Percentiles rank a stretch among this genome's conserved stretches.
Conservation (phyloP, 371 early-diverging fungal genomes). For the Rhizopus delemar region DNA sequence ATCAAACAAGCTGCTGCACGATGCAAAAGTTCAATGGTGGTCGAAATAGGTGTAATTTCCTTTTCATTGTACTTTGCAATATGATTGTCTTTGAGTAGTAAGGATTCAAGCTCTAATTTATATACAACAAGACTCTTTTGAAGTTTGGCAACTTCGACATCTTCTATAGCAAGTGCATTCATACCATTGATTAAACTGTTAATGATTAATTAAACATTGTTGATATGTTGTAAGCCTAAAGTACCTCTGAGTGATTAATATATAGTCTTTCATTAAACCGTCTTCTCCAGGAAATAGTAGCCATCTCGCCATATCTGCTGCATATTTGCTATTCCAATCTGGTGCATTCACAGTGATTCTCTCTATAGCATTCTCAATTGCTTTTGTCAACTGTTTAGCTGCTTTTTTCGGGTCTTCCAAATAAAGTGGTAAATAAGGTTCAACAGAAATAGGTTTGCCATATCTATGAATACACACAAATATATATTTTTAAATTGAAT, state of each 20-base stretch:
- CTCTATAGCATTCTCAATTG: slow-evolving; percentile 38
- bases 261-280: slow-evolving; percentile 48
- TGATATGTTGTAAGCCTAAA: neutral
- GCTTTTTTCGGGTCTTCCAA: slow-evolving; percentile 45
- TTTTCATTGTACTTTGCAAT: slow-evolving; percentile 55
- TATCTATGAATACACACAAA: slow-evolving; percentile 29
- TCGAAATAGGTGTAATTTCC: slow-evolving; percentile 41
- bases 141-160: slow-evolving; percentile 33
- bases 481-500: neutral
- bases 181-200: slow-evolving; percentile 48
- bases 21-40: slow-evolving; percentile 40
- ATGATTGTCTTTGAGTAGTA: slow-evolving; percentile 41
- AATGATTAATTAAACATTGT: neutral
- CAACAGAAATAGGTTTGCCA: slow-evolving; percentile 57
- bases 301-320: slow-evolving; percentile 53
- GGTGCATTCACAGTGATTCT: slow-evolving; percentile 53
- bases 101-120: slow-evolving; percentile 40
- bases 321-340: slow-evolving; percentile 52
- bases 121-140: slow-evolving; percentile 47
- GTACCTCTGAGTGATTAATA: slow-evolving; percentile 57
- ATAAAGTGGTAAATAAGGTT: slow-evolving; percentile 45
- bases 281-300: slow-evolving; percentile 52
- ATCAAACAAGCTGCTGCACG: slow-evolving; percentile 40
- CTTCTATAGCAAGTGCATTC: slow-evolving; percentile 25
- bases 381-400: slow-evolving; percentile 54